Conservation (phyloP, 1,284 basidiomycete species). For the Chiua sp. region DNA sequence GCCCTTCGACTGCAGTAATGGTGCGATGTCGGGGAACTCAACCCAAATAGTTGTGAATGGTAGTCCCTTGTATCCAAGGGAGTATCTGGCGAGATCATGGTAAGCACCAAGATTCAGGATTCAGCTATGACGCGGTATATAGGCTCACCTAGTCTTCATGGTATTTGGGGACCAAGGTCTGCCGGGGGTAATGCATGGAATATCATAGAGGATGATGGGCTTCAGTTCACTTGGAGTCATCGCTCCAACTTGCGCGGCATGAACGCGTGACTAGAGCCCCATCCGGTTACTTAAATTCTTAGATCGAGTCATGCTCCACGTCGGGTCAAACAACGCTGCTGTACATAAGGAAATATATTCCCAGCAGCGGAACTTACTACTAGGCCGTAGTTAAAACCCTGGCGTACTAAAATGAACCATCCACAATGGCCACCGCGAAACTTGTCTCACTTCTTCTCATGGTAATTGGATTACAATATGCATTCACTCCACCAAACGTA, state of each 20-base stretch:
- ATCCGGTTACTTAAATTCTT: no score
- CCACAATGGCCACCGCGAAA: slow-evolving; percentile 5
- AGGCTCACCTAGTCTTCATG: slow-evolving; percentile 32
- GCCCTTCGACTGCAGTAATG: slow-evolving; percentile 37
- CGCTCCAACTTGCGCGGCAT: no score
- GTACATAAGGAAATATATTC: no score
- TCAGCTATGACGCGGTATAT: slow-evolving; percentile 33
- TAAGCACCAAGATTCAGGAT: slow-evolving; percentile 22
- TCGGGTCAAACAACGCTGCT: no score
- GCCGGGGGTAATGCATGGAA: slow-evolving; percentile 12
- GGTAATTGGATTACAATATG: background rate
- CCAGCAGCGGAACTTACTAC: no score
- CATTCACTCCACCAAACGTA: slow-evolving; percentile 15
- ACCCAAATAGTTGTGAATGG: slow-evolving; percentile 47
- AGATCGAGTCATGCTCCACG: no score
- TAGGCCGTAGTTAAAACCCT: no score
- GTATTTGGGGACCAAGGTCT: slow-evolving; percentile 36
- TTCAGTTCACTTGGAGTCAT: slow-evolving; percentile 11
- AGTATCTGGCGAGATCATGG: slow-evolving; percentile 34
- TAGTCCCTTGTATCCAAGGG: slow-evolving; percentile 47
- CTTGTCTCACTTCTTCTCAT: slow-evolving; percentile 4
- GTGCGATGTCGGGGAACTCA: slow-evolving; percentile 46
- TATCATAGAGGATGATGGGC: slow-evolving; percentile 33
- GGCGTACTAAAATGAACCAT: no score
- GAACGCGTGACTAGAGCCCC: no score